phyloP scores from a whole-genome alignment of 305 asterid genomes.

The Fraxinus latifolia region DNA sequence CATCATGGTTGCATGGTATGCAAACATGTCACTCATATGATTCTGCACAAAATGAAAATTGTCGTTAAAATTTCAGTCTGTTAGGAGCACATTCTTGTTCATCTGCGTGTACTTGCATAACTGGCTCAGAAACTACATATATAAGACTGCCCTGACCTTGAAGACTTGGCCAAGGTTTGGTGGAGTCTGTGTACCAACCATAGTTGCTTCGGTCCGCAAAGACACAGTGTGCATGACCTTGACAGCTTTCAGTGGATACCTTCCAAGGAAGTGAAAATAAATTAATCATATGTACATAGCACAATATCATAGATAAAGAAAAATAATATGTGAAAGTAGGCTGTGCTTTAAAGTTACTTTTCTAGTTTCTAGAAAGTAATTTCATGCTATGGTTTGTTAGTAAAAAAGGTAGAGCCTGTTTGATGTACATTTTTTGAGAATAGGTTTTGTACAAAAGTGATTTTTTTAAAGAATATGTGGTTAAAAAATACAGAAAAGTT shows the following conservation, averaged over 20 bases:
- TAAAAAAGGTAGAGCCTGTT: not conserved
- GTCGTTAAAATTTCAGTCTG: not conserved
- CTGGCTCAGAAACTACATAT: conserved; percentile 11
- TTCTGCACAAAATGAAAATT: conserved; percentile 55
- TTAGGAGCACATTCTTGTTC: not conserved
- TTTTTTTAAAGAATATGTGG: not conserved
- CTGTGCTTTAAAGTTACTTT: not conserved
- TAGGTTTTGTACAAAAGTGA: not conserved
- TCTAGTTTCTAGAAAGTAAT: not conserved
- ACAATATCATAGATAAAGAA: not conserved
- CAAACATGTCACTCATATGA: conserved; percentile 98
- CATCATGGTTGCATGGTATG: conserved; percentile 95
- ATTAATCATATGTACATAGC: not conserved
- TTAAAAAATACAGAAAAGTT: too few species aligned
- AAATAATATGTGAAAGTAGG: not conserved
- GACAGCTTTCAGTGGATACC: conserved; percentile 92
- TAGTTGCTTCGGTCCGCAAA: conserved; percentile 82
- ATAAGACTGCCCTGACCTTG: conserved; percentile 53
- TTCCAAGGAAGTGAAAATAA: conserved; percentile 32
- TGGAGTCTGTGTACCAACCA: conserved; percentile 68
- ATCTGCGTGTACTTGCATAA: not conserved
- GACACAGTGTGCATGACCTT: conserved; percentile 98
- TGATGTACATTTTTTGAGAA: not conserved
- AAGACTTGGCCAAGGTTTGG: conserved; percentile 79
- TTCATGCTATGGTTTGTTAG: not conserved